Evolutionary conservation across 805 yeast genomes (phyloP), one percentile per base, ranked within the genome.

Genomic region (Blastobotrys parvus): DNA sequence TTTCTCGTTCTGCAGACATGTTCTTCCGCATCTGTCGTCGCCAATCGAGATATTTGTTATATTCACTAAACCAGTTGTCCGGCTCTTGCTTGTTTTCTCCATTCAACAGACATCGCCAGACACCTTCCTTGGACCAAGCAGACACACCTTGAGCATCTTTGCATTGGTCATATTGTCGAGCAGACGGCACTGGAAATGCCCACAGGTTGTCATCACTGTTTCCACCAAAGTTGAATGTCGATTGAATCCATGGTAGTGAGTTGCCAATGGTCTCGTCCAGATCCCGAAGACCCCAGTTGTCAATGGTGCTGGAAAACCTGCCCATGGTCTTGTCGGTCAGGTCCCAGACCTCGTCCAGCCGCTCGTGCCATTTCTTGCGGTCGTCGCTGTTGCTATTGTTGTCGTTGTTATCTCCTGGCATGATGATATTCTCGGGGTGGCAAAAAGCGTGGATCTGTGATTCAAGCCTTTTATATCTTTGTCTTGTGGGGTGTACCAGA

Each of bases 71-170:
- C 60, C 72, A 84, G 5, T 69, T 44, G 1, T 54, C 41, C 40
- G 47, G 23, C 42, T 61, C 57, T 47, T 71, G n/a, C 46, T 50
- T 44, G 27, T 42, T 45, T 31, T 48, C 43, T 15, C 70, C 70
- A 10, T 95, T 95, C 61, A 89, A 82, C 37, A 90, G 65, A 63
- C 97, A 90, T 57, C 89, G 75, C 97, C 97, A 90, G 60, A 79
- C 74, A 0, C 97, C 97, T 18, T 72, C 69, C 30, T 75, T 64
- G 57, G 87, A 94, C 96, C 97, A 90, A 10, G 78, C 79, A 0
- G 86, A 75, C 4, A 72, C 63, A 2, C 98, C 97, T 6, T 77
- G 65, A 29, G 71, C 63, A 17, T 73, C 74, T 48, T 72, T 52
- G 61, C 97, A 90, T 37, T 74, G 69, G 41, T 73, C 68, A 59